Evolutionary conservation across 176 grass and related monocot genomes (phyloP).

Genomic region (Zoysia japonica): DNA sequence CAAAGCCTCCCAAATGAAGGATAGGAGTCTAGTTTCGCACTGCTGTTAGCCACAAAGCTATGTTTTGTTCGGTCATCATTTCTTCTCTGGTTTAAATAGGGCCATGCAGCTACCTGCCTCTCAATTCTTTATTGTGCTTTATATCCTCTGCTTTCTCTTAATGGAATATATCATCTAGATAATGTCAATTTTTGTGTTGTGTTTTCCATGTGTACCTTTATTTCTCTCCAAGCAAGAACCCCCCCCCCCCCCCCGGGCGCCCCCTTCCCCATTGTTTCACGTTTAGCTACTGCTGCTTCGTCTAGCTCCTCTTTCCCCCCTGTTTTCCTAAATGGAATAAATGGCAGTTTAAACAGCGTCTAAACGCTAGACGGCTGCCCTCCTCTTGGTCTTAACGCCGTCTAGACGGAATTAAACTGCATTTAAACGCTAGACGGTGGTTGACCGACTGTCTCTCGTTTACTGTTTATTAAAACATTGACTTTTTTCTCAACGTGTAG

Average conservation of each 20-base stretch:
- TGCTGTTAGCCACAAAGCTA: no score
- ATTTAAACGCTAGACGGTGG: no score
- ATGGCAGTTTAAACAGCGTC: no score
- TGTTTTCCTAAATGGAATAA: no score
- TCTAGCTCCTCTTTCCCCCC: neutral
- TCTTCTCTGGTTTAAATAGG: no score
- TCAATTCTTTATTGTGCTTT: neutral
- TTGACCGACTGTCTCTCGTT: no score
- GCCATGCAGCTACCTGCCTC: neutral
- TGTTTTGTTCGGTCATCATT: neutral
- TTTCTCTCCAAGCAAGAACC: neutral
- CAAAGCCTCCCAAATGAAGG: neutral
- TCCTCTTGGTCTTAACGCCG: no score
- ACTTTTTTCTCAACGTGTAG: no score
- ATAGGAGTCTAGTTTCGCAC: neutral
- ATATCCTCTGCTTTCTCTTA: neutral
- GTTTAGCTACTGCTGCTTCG: neutral
- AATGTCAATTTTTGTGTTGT: neutral
- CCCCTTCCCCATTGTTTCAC: neutral
- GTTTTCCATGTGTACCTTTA: neutral
- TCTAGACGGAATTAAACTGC: no score
- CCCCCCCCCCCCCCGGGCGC: no score
- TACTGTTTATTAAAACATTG: no score
- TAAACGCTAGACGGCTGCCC: no score
- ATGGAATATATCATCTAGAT: neutral